phyloP scores from a whole-genome alignment of 306 rosid genomes.

The Cicer pinnatifidum region DNA sequence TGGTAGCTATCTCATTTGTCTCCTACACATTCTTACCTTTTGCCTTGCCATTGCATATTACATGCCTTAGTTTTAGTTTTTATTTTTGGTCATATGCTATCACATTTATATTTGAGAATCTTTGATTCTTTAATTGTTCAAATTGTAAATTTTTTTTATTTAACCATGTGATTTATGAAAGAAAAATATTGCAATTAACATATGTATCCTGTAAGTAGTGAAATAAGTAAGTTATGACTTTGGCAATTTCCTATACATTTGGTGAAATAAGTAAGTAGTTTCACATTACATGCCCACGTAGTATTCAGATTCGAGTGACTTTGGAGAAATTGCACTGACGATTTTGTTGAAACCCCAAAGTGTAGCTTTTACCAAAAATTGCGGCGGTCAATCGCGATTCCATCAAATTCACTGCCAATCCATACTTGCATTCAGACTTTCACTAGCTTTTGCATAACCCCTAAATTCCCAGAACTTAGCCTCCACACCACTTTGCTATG shows the following conservation, averaged over 20 bases:
- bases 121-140: neutral
- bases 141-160: neutral
- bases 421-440: neutral
- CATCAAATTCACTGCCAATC: too few species aligned
- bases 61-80: neutral
- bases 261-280: neutral
- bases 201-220: neutral
- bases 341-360: too few species aligned
- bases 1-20: slow-evolving; percentile 17
- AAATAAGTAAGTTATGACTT: slow-evolving; percentile 13
- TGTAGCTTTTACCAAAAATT: too few species aligned
- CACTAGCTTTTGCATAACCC: neutral
- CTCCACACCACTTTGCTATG: neutral
- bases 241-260: neutral
- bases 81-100: neutral
- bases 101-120: neutral
- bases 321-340: too few species aligned
- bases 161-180: neutral
- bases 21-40: neutral
- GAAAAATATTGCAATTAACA: neutral
- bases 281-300: neutral
- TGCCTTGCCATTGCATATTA: slow-evolving; percentile 2
- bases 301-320: too few species aligned
- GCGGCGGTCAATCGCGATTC: too few species aligned
- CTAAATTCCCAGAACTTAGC: neutral